Base-by-base conservation (phyloP, 2,329 filamentous ascomycete species). In the Alternaria burnsii region DNA sequence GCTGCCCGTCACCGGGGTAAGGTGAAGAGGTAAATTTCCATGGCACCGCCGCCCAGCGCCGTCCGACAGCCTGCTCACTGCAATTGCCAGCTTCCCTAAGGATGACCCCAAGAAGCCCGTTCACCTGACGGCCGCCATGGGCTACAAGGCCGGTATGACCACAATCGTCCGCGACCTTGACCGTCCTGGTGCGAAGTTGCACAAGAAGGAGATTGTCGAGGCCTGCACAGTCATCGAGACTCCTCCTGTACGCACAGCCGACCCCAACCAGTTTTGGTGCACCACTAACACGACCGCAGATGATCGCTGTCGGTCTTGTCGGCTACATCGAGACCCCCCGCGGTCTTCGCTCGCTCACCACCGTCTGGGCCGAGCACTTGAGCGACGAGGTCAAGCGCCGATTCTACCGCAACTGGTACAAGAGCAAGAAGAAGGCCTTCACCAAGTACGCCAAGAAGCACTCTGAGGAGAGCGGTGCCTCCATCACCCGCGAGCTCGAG, bases 381-480 rank as follows among this genome's bases (percentile, higher is more conserved):
- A 92, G 91, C 85, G 95, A 99, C 84, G 95, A 98, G 87, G 82
- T 99, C 84, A 97, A 97, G 91, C 92, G 95, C 80, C 92, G 95
- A 82, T 99, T 99, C 93, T 99, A 99, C 92, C 98, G 98, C 93
- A 99, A 99, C 91, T 99, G 95, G 95, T 99, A 99, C 92, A 97
- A 97, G 91, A 93, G 90, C 89, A 99, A 99, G 94, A 98, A 97
- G 93, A 99, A 99, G 94, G 95, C 95, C 68, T 99, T 99, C 88
- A 99, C 95, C 89, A 97, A 97, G 89, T 99, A 99, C 87, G 93
- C 95, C 88, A 99, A 98, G 93, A 94, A 97, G 90, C 93, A 98
- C 91, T 93, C 94, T 71, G 94, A 98, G 88, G 90, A 85, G 87
- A 91, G 84, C 85, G 94, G 93, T 79, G 86, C 92, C 76, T 93